Base-by-base conservation (phyloP, 2,329 filamentous ascomycete genomes). In the Aureobasidium sp. region DNA sequence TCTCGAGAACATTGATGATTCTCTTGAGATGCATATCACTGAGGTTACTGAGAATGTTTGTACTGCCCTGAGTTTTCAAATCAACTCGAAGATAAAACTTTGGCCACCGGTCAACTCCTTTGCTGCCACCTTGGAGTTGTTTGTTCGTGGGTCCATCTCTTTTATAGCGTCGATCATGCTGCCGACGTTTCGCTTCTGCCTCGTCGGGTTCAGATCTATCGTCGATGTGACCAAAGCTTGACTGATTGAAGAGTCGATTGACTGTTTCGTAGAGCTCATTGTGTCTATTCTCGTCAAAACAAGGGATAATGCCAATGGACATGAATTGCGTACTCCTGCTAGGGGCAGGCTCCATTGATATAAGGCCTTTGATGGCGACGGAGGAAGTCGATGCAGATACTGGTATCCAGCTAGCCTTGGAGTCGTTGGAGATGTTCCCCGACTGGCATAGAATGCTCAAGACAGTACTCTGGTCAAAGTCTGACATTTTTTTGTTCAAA, bases 71-170 rank as follows among this genome's bases (percentile, higher is more conserved):
- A 4, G 45, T 16, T 72, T 74, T 15, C 16, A 85, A 72, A 2
- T 83, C 79, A 42, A 97, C 87, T 33, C 88, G 88, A n/a, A 98
- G 79, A 71, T 90, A 92, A 72, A 97, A 98, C 90, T 95, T 95
- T 0, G 95, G 94, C 90, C 93, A 96, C 59, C 89, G 87, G 72
- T 98, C 94, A 13, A 95, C 81, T 0, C 89, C 85, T 74, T 93
- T 95, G 50, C 83, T 85, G 16, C 79, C 71, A 10, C 77, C 78
- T 72, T 83, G 88, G 43, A 87, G 70, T 66, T 89, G 86, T 68
- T 79, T 85, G 38, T 76, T 79, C 1, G 83, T 87, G 64, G 82
- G 86, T 1, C 80, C 81, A 33, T 85, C 81, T 9, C 72, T 76
- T 66, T 84, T 87, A 66, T 77, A 82, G 27, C 78, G 76, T 62